Base-by-base conservation (phyloP, 257 asterid species). In the Agastache rugosa region DNA sequence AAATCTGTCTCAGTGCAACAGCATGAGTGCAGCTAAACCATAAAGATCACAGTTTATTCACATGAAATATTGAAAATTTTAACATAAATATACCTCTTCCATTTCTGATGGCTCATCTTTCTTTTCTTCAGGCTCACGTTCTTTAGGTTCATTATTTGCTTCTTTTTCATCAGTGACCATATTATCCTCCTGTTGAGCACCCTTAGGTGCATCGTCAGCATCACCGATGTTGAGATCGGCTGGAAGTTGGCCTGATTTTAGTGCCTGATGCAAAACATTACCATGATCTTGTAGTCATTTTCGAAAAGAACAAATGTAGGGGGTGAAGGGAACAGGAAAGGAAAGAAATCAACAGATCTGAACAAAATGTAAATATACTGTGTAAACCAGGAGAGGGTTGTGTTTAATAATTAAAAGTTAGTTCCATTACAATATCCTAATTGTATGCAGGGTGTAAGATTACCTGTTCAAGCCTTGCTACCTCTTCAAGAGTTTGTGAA, bases 401-500 rank as follows among this genome's bases (percentile, higher is more conserved):
- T 45, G 41, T 29, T 65, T 63, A 23, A 41, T 48, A 14, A 3
- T 10, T 25, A 34, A 16, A 62, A 39, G 63, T 65, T 41, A n/a
- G n/a, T n/a, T n/a, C n/a, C 42, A 71, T 44, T 66, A 53, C 67
- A 15, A 14, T 56, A 45, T 22, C 59, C 62, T 50, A 35, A n/a
- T 19, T 35, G 63, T 25, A 10, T 25, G 63, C 72, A 35, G 79
- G 71, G 69, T 39, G 69, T 45, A 67, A 77, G 51, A 72, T 81
- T 69, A 91, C 99, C 99, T 95, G 96, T 83, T 95, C 99, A 79
- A 95, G 99, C 85, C 96, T 89, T 59, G 99, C 96, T 78, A 95
- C 98, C 86, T 95, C 97, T 84, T 95, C 99, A 53, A 95, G 96
- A 72, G 99, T 90, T 83, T 93, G 97, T 58, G 99, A 88, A 79